Conservation (phyloP, 805 yeast genomes). For the Kluyveromyces starmeri region DNA sequence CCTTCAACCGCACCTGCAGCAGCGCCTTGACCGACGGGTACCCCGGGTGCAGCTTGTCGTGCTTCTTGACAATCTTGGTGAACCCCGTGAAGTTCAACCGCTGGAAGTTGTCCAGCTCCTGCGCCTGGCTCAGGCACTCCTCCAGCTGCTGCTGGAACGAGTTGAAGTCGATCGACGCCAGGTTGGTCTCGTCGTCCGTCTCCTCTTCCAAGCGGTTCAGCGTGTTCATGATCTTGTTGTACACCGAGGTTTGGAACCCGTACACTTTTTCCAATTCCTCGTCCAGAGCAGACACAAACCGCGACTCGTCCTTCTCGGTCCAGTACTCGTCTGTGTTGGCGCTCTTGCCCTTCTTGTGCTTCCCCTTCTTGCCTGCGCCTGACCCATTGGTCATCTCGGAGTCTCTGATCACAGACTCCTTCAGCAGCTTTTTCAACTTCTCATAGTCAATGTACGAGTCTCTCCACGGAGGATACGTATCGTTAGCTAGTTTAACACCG, state of each 20-base stretch:
- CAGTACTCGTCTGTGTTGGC: constrained; percentile 34
- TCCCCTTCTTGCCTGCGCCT: constrained; percentile 8
- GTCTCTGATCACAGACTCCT: constrained; percentile 48
- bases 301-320: constrained; percentile 64
- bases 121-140: constrained; percentile 61
- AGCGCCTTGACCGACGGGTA: constrained; percentile 82
- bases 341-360: constrained; percentile 11
- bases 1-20: constrained; percentile 76
- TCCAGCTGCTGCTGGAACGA: constrained; percentile 64
- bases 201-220: constrained; percentile 56
- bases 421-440: constrained; percentile 53
- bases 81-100: constrained; percentile 93
- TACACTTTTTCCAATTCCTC: constrained; percentile 69
- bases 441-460: constrained; percentile 61
- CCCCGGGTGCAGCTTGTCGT: constrained; percentile 79
- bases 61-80: constrained; percentile 89
- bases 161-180: constrained; percentile 44
- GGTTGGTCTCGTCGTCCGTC: constrained; percentile 35
- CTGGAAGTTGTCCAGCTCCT: constrained; percentile 82
- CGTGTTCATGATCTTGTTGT: constrained; percentile 54
- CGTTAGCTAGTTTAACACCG: constrained; percentile 73
- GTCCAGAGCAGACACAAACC: constrained; percentile 59
- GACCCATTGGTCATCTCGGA: constrained; percentile 10
- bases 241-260: constrained; percentile 59
- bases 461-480: constrained; percentile 85